Base-by-base conservation (phyloP, 345 rosid genomes). In the Gynandropsis gynandra region DNA sequence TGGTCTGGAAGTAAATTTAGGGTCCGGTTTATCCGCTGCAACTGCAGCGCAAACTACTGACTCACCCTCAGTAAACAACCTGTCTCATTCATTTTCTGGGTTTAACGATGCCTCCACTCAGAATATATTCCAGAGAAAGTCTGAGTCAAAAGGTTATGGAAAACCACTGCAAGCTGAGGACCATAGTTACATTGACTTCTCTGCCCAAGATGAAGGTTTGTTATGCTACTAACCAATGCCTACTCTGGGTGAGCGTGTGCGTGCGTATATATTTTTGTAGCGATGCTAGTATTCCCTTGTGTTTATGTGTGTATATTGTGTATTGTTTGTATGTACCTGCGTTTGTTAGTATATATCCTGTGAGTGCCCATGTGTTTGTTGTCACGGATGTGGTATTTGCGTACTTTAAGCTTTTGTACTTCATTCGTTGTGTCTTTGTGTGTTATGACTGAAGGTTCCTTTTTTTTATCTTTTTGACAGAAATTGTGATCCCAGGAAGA, bases 401-500 rank as follows among this genome's bases (percentile, higher is more conserved):
- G 44, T 55, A 16, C n/a, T 29, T 21, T 36, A 8, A 7, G 17
- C 47, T 33, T 33, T 64, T 12, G 2, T 57, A 4, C 5, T 0
- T 35, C 50, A 36, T 18, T 5, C 16, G 6, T 36, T 34, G 42
- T 10, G 19, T 56, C 6, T 21, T 24, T 51, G 13, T 59, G 42
- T 37, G 34, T 55, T n/a, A 47, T 55, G 42, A 15, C 54, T 58
- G 13, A 65, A 17, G 42, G 7, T 16, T 58, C 17, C 20, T 48
- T 54, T 46, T 36, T 42, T 34, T 35, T 42, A 7, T 41, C 35
- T 40, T 34, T 42, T 32, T 48, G 51, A 14, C 75, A 80, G 83
- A 77, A 74, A 69, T 75, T 32, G 49, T 77, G 27, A 68, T 72
- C 61, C 72, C 83, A 39, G 82, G 74, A 50, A 70, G 73, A 67